Conservation (phyloP, 768 basidiomycete genomes). For the Boletus insuetus region DNA sequence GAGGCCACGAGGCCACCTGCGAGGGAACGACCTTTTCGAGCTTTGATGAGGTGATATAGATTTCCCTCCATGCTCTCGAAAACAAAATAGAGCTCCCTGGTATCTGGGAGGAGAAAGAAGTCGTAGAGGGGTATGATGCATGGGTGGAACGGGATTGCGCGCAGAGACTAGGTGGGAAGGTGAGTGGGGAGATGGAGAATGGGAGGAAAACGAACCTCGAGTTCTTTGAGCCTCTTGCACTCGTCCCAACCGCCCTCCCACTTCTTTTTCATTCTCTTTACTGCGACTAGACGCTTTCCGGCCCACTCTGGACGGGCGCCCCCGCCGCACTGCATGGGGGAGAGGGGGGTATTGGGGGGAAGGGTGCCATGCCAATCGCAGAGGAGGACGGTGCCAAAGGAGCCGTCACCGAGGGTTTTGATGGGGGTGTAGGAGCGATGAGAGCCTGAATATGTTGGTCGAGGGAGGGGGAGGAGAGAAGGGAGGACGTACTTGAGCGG, state of each 20-base stretch:
- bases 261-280: constrained; percentile 97
- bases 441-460: constrained; percentile 51
- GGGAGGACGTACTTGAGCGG: constrained; percentile 56
- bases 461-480: neutral
- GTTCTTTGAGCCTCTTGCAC: constrained; percentile 91
- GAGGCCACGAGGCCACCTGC: constrained; percentile 96
- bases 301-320: constrained; percentile 92
- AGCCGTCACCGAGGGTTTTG: constrained; percentile 97
- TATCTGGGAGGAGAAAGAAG: constrained; percentile 93
- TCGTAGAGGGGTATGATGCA: constrained; percentile 99
- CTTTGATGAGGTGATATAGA: constrained; percentile 97
- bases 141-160: constrained; percentile 90
- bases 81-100: constrained; percentile 97
- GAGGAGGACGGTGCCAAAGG: constrained; percentile 97
- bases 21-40: constrained; percentile 89
- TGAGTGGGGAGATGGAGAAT: constrained; percentile 14
- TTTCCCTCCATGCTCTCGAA: constrained; percentile 99
- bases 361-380: constrained; percentile 99
- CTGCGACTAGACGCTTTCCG: constrained; percentile 91
- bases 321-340: constrained; percentile 94
- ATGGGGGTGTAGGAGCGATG: constrained; percentile 89
- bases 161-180: constrained; percentile 66
- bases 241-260: constrained; percentile 99
- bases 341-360: constrained; percentile 85
- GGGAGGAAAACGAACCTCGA: constrained; percentile 64